Evolutionary conservation across 2,329 filamentous ascomycete species (phyloP), one percentile per base, ranked within the genome.

Genomic region (Arthrobotrys megalospora): DNA sequence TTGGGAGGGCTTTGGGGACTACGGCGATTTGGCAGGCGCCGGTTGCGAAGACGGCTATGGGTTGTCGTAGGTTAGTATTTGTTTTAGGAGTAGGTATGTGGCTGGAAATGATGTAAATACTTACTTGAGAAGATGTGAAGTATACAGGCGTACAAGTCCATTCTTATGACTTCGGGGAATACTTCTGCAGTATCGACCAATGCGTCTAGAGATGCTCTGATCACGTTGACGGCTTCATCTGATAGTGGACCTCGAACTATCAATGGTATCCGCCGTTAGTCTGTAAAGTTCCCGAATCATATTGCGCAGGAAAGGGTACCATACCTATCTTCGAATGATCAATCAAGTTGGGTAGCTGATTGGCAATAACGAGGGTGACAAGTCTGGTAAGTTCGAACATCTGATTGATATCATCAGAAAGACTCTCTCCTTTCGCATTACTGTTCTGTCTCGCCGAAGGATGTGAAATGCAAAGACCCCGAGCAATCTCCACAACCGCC

Each of bases 371-470:
- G 7, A 99, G 87, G 14, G 98, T 95, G 80, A 98, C 97, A 83
- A 97, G 97, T 80, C 96, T 90, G 0, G 96, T 99, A 55, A 99
- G 87, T 85, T 99, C 96, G 82, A 99, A 99, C 0, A 99, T 88
- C 85, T 99, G 96, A 83, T 99, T 96, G 80, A 99, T 97, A 83
- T 99, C 96, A 82, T 99, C 96, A 0, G 93, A 97, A 10, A 99
- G 86, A 83, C 96, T 92, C 14, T 91, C 91, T 65, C 94, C 92
- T 45, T 91, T 90, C 34, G 88, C 86, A 79, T 89, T 87, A 80
- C 90, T 87, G 60, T 89, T 87, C 81, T 89, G 90, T 79, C 93
- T 90, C 1, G 96, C 95, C 1, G 94, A 96, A 1, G 95, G 95
- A 84, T 99, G 96, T 1, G 93, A 91, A 16, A 98, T 88, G 81